These are phyloP conservation scores for Colletotrichum scovillei DNA, from an alignment of 2,329 filamentous ascomycete species.

Conservation along the genomic window DNA sequence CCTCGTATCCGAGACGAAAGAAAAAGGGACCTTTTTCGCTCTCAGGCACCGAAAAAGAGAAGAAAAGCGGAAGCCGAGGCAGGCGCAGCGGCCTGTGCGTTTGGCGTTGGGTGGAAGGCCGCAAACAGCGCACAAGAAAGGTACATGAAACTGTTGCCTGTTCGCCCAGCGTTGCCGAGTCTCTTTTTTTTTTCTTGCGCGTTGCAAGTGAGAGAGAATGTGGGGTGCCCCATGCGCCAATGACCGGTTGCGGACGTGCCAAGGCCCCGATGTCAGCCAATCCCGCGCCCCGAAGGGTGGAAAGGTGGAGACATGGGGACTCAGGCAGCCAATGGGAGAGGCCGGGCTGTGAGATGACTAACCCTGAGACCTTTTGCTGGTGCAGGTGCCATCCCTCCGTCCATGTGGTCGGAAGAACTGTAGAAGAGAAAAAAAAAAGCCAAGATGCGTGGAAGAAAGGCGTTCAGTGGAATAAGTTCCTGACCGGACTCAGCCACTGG, in stretches of 20 bases:
- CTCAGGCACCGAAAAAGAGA: background rate
- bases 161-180: background rate
- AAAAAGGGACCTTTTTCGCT: background rate
- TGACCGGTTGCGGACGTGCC: slow-evolving; percentile 6
- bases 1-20: background rate
- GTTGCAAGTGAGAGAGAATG: background rate
- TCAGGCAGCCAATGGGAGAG: background rate
- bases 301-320: background rate
- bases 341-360: background rate
- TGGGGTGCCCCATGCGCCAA: background rate
- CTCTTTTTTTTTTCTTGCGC: background rate
- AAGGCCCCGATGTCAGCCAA: background rate
- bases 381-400: background rate
- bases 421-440: background rate
- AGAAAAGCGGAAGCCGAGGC: background rate
- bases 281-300: background rate
- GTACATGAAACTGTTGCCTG: slow-evolving; percentile 22
- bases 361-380: background rate
- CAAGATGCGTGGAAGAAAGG: background rate
- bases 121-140: background rate
- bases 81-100: background rate
- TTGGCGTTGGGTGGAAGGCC: background rate
- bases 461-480: background rate
- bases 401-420: background rate
- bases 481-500: background rate